Conservation (phyloP, 164 flowering plant species). For the Magnolia changhungtana region DNA sequence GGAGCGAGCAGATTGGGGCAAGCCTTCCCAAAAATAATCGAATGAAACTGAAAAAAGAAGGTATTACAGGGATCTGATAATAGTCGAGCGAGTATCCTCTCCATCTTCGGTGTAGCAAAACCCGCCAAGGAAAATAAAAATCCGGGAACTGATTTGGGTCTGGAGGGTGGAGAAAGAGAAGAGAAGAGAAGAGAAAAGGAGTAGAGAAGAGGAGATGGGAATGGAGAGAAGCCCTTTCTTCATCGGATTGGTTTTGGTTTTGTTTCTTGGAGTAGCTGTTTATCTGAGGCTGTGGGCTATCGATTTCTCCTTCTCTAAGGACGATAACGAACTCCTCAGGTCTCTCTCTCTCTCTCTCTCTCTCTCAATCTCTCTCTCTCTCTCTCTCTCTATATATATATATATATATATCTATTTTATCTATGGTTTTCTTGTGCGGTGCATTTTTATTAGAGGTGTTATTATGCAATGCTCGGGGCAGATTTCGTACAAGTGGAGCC, state of each 20-base stretch:
- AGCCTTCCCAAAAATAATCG: no score
- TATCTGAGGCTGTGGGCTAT: slow-evolving; percentile 67
- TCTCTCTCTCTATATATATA: not conserved
- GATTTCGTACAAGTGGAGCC: no score
- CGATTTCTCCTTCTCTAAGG: slow-evolving; percentile 45
- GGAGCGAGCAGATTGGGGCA: no score
- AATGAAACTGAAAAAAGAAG: no score
- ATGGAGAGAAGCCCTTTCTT: slow-evolving; percentile 27
- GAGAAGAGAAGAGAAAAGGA: not conserved
- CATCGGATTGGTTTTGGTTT: slow-evolving; percentile 35
- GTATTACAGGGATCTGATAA: no score
- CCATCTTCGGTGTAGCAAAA: no score
- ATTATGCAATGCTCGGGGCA: no score
- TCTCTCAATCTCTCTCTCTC: not conserved
- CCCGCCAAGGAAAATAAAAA: no score
- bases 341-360: slow-evolving; percentile 6
- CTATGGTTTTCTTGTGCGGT: no score
- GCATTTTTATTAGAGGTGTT: no score
- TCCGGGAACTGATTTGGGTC: not conserved
- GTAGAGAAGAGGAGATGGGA: slow-evolving; percentile 1
- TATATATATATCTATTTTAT: no score
- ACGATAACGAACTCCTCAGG: slow-evolving; percentile 59
- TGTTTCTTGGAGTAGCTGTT: slow-evolving; percentile 44
- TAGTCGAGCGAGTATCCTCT: no score
- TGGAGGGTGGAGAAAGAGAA: not conserved